Percentiles rank a stretch among this genome's conserved stretches.
Evolutionary conservation across 148 eudicot genomes (phyloP).

Genomic region (Linanthus parryae): DNA sequence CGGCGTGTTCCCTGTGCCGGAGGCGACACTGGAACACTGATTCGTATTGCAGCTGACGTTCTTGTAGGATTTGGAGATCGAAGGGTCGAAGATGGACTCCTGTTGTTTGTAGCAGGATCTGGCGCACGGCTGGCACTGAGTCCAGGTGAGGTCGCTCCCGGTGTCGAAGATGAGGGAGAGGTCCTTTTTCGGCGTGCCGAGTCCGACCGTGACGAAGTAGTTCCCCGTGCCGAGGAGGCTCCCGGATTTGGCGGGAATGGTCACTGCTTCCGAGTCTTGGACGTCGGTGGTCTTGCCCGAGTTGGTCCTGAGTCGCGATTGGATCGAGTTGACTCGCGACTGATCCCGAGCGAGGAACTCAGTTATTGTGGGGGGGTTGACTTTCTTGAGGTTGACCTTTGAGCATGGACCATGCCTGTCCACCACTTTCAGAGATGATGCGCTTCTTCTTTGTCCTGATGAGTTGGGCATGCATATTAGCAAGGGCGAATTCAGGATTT

Average conservation of each 20-base stretch:
- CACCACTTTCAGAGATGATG: background rate
- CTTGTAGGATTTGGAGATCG: conserved; percentile 37
- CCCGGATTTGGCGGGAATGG: conserved; percentile 55
- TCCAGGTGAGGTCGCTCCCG: conserved; percentile 43
- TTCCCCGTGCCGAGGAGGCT: conserved; percentile 52
- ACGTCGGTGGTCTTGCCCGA: background rate
- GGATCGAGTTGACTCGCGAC: conserved; percentile 2
- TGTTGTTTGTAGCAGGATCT: conserved; percentile 46
- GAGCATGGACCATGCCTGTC: background rate
- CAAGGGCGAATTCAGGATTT: too few relatives aligned
- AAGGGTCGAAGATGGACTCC: conserved; percentile 51
- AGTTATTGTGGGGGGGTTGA: background rate
- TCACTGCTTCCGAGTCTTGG: conserved; percentile 11
- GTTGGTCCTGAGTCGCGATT: background rate
- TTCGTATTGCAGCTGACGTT: conserved; percentile 51
- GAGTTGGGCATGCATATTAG: background rate
- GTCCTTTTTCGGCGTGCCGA: conserved; percentile 56
- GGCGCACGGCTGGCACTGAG: conserved; percentile 60
- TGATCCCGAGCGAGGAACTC: background rate
- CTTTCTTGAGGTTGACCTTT: background rate
- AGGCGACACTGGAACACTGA: conserved; percentile 34
- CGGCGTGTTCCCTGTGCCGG: conserved; percentile 45
- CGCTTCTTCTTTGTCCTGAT: background rate
- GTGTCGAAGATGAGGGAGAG: conserved; percentile 73
- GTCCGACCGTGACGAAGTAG: conserved; percentile 47